Percentiles rank a stretch among this genome's conserved stretches.
These are phyloP conservation scores for Penicillium coffeae DNA, from an alignment of 495 filamentous ascomycete genomes.

Conservation along the genomic window DNA sequence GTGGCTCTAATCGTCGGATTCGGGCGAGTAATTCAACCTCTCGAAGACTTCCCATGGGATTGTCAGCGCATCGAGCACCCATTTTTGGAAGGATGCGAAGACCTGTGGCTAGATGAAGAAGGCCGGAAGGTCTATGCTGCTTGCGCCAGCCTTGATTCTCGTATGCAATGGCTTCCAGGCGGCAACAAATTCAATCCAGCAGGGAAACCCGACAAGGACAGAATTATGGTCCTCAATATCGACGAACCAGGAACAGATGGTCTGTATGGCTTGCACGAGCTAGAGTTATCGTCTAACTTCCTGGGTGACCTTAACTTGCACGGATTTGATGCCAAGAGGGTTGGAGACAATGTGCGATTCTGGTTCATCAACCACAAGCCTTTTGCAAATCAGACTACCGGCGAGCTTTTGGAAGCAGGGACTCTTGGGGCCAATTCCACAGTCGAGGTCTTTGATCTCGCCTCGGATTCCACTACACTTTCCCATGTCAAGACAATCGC, in stretches of 20 bases:
- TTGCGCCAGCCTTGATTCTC: conserved; percentile 2
- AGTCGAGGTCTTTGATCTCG: conserved; percentile 10
- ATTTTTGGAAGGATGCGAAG: conserved; percentile 13
- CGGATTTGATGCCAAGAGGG: conserved; percentile 6
- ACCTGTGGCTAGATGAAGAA: conserved; percentile 9
- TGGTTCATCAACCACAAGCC: conserved; percentile 14
- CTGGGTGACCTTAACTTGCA: conserved; percentile 1
- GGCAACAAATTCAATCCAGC: background rate
- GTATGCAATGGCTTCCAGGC: conserved; percentile 2
- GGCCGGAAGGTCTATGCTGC: conserved; percentile 10
- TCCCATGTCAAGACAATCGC: conserved; percentile 4
- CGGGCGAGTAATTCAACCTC: background rate
- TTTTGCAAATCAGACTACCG: background rate
- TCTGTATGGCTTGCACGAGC: conserved; percentile 1
- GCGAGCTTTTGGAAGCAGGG: conserved; percentile 1
- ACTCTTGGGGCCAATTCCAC: conserved; percentile 6
- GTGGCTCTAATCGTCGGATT: background rate
- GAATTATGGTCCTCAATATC: conserved; percentile 9
- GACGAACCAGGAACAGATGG: conserved; percentile 6
- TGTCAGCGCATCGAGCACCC: conserved; percentile 7
- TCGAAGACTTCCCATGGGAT: conserved; percentile 6
- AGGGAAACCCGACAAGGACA: conserved; percentile 1
- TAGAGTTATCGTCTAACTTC: background rate
- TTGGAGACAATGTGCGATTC: conserved; percentile 7
- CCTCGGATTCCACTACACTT: background rate